Percentiles rank a stretch among this genome's conserved stretches.
Conservation (phyloP, 2,329 filamentous ascomycete species). For the Coccinonectria pachysandricola region DNA sequence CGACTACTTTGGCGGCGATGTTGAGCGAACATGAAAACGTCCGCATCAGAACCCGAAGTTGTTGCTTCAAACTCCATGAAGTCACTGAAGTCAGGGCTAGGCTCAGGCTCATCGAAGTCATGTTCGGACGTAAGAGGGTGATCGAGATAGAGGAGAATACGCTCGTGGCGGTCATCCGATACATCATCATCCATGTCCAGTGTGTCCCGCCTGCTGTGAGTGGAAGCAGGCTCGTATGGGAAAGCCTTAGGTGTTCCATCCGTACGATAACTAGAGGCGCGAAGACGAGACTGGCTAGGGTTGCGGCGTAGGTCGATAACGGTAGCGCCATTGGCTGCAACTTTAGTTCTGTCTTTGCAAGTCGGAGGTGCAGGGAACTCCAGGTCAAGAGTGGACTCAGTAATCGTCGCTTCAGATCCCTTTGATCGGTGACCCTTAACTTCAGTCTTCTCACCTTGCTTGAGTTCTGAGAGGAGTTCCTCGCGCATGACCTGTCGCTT, state of each 20-base stretch:
- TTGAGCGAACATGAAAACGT: constrained; percentile 9
- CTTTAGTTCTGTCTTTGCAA: constrained; percentile 15
- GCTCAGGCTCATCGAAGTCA: constrained; percentile 19
- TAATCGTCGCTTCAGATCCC: constrained; percentile 21
- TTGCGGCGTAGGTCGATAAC: constrained; percentile 14
- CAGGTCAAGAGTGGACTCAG: constrained; percentile 22
- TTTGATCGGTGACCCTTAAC: constrained; percentile 17
- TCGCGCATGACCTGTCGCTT: constrained; percentile 48
- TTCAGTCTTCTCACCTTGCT: constrained; percentile 18
- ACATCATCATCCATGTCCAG: constrained; percentile 2
- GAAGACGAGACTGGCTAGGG: constrained; percentile 3
- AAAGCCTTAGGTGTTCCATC: background rate
- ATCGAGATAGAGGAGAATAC: constrained; percentile 21
- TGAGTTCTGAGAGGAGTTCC: constrained; percentile 32
- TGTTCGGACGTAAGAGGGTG: constrained; percentile 14
- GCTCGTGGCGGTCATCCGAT: constrained; percentile 13
- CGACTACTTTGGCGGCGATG: constrained; percentile 7
- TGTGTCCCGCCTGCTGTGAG: too few relatives aligned
- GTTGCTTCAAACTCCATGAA: constrained; percentile 26
- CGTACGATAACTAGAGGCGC: too few relatives aligned
- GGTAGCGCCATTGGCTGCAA: constrained; percentile 15
- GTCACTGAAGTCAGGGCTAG: constrained; percentile 29
- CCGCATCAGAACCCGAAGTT: constrained; percentile 10
- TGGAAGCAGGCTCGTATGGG: too few relatives aligned
- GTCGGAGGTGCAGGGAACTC: constrained; percentile 26